Evolutionary conservation across 257 asterid genomes (phyloP), one percentile per base, ranked within the genome.

Genomic region (Solanum arcanum): DNA sequence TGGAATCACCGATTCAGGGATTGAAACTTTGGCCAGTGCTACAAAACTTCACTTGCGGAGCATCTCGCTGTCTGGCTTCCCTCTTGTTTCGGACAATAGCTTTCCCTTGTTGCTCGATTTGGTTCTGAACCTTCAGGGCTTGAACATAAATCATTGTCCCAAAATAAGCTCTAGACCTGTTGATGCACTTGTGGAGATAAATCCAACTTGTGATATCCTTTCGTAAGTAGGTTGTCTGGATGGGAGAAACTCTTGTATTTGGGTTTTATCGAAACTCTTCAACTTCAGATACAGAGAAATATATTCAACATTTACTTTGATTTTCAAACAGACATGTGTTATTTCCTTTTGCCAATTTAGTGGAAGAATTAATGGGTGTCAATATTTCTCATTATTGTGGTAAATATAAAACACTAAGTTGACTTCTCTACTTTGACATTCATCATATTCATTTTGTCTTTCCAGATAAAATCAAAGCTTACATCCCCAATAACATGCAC

Each of bases 121-220:
- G 90, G 98, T 97, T 7, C 83, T 73, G 89, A 87, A 89, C 20
- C 90, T 97, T 70, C 82, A 90, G 29, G 98, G 98, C 7, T 88
- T 95, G 92, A 95, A 93, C 91, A 92, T 97, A 76, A 94, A 94
- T 89, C 90, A 88, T 9, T 97, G 99, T 90, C 21, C 1, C 4
- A 92, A 96, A 69, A 91, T 97, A 66, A 94, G 92, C 86, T 78
- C 49, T 20, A 83, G 82, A 2, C 75, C 92, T 7, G 84, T 90
- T 83, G 91, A 90, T 87, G 84, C 87, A 87, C 98, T 97, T 33
- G 27, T 84, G 77, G 97, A 93, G 91, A 89, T 83, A 20, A 47
- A 47, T 13, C 18, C 94, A 94, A 92, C 95, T 93, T 95, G 99
- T 21, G 96, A 97, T 56, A 89, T 97, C 80, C 98, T 97, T 70